Conservation (phyloP, 305 asterid species). For the Solanum chacoense region DNA sequence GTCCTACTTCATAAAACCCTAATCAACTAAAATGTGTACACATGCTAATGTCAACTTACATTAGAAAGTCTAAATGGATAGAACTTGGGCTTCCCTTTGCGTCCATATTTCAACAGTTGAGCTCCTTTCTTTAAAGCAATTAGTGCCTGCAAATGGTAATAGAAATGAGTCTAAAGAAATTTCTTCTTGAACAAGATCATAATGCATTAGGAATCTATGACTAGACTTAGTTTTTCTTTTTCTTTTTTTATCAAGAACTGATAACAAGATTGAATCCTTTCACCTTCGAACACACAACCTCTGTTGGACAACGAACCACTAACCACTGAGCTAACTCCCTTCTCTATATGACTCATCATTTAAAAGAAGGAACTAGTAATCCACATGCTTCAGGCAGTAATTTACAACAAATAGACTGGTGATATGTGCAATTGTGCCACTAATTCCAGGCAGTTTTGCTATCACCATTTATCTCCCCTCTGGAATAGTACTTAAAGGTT, state of each 20-base stretch:
- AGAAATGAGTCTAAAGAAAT: neutral
- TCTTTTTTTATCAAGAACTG: neutral
- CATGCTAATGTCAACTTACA: conserved; percentile 34
- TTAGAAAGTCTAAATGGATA: conserved; percentile 78
- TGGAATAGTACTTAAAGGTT: neutral
- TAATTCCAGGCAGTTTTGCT: neutral
- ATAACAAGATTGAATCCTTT: neutral
- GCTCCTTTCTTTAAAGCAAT: conserved; percentile 88
- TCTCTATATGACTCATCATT: neutral
- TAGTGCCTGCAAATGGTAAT: conserved; percentile 50
- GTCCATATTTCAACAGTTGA: conserved; percentile 90
- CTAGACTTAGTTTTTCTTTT: neutral
- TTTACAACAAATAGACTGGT: neutral
- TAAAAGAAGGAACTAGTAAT: neutral
- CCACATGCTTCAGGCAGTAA: neutral
- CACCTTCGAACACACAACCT: neutral
- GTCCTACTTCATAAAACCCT: neutral
- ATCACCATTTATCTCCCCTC: neutral
- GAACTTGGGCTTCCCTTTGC: conserved; percentile 88
- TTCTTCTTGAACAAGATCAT: neutral
- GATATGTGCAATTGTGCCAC: neutral
- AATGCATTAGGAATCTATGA: neutral
- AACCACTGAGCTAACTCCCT: neutral
- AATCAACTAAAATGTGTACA: neutral
- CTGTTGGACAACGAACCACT: neutral